A percentile compares a stretch with the other conserved stretches of the same genome.
Evolutionary conservation across 1,284 basidiomycete genomes (phyloP).

Genomic region (Naganishia cerealis): DNA sequence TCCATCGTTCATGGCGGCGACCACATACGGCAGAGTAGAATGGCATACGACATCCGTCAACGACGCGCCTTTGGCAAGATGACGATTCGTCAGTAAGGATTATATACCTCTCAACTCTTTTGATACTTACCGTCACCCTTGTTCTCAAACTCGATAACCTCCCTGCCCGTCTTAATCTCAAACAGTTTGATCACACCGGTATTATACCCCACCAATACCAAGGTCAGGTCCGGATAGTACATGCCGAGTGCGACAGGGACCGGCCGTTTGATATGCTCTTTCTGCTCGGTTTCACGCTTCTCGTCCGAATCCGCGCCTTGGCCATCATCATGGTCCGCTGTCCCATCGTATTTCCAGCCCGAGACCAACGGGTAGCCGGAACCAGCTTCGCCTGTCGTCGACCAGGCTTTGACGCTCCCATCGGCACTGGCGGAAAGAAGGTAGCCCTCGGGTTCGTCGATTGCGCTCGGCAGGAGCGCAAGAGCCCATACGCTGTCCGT

Average conservation of each 20-base stretch:
- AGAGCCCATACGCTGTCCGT: conserved; percentile 95
- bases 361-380: conserved; percentile 36
- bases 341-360: conserved; percentile 47
- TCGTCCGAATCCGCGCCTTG: conserved; percentile 9
- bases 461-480: conserved; percentile 56
- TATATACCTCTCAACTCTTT: not conserved
- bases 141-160: conserved; percentile 63
- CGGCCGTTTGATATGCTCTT: conserved; percentile 50
- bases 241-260: conserved; percentile 71
- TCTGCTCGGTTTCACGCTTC: conserved; percentile 53
- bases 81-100: not conserved
- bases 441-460: conserved; percentile 53
- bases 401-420: conserved; percentile 88
- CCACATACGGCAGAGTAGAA: conserved; percentile 81
- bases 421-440: conserved; percentile 88
- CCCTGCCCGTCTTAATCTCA: conserved; percentile 80
- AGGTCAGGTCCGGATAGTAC: conserved; percentile 51
- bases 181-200: conserved; percentile 88
- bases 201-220: conserved; percentile 73
- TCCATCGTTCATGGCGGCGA: conserved; percentile 91
- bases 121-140: conserved; percentile 32
- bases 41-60: conserved; percentile 68
- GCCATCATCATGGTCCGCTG: conserved; percentile 19
- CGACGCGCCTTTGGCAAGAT: not conserved
- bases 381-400: conserved; percentile 8